Base-by-base conservation (phyloP, 2,329 filamentous ascomycete species). In the Coleophoma crateriformis region DNA sequence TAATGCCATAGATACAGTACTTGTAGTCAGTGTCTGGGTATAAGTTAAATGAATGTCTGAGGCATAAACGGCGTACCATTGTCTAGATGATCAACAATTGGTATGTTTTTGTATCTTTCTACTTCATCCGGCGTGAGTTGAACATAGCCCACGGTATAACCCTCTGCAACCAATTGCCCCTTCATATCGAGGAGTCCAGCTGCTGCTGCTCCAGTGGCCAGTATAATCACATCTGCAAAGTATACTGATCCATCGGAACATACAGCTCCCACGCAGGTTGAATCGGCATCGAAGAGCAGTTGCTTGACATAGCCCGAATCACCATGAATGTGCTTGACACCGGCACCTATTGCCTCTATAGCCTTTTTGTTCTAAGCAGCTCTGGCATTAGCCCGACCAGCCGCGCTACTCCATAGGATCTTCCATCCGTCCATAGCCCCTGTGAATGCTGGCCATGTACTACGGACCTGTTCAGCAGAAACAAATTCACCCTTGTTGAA, bases 201-300 rank as follows among this genome's bases (percentile, higher is more conserved):
- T 3, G 78, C 81, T 64, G 77, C 77, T 1, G 79, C 78, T n/a
- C 78, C 79, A 1, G 79, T 74, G 42, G 72, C 71, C 35, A 82
- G 58, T 10, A 82, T 56, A 15, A 79, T 67, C 60, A 76, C 76
- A 49, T 78, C 72, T 1, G 78, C 81, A 17, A 58, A 67, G 50
- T 77, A 67, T 2, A 66, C 60, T 17, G 67, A 61, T 3, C 77
- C 79, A 52, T 71, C 68, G 37, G 60, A 65, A 14, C 77, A 70
- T 33, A 61, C 60, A 17, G 82, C 73, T 19, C 81, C 81, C 1
- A 58, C 63, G 56, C 74, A 76, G 39, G 59, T 58, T 15, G 75
- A 74, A 11, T 62, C 60, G 39, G 67, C 60, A 54, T 76, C 71
- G 51, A 84, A 73, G 12, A 67, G 60, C 45, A 82, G 61, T 47